These are phyloP conservation scores for Tremellales sp. DNA, from an alignment of 1,284 basidiomycete genomes.

Conservation along the genomic window DNA sequence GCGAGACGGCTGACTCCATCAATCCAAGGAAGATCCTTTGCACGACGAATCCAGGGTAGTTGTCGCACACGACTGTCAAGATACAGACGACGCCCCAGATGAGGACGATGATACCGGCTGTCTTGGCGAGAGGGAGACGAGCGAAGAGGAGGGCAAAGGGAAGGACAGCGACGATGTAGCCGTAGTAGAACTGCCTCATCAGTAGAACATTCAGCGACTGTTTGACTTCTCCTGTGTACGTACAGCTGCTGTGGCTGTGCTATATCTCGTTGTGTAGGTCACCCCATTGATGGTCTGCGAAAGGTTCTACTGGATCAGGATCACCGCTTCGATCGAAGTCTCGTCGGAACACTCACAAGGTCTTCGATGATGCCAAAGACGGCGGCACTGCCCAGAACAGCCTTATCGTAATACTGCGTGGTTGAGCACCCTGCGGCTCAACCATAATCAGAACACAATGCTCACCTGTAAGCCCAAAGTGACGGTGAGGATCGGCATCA, in stretches of 20 bases:
- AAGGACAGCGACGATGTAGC: constrained; percentile 50
- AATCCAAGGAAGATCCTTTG: constrained; percentile 53
- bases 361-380: constrained; percentile 54
- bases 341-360: constrained; percentile 36
- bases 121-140: constrained; percentile 47
- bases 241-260: constrained; percentile 42
- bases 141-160: constrained; percentile 51
- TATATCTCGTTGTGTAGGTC: constrained; percentile 41
- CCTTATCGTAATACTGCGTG: constrained; percentile 50
- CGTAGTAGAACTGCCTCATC: constrained; percentile 51
- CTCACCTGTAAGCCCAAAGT: constrained; percentile 49
- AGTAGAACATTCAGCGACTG: constrained; percentile 1
- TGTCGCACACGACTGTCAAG: constrained; percentile 49
- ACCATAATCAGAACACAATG: not conserved
- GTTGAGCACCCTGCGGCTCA: not conserved
- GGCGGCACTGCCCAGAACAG: constrained; percentile 51
- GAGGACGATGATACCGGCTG: constrained; percentile 37
- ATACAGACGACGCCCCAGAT: constrained; percentile 53
- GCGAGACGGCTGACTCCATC: constrained; percentile 50
- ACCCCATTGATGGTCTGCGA: constrained; percentile 39
- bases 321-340: not conserved
- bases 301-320: constrained; percentile 21
- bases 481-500: constrained; percentile 51
- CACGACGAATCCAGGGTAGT: constrained; percentile 49
- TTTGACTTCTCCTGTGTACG: constrained; percentile 1